phyloP scores from a whole-genome alignment of 2,329 filamentous ascomycete species.

The Colletotrichum somersetense region DNA sequence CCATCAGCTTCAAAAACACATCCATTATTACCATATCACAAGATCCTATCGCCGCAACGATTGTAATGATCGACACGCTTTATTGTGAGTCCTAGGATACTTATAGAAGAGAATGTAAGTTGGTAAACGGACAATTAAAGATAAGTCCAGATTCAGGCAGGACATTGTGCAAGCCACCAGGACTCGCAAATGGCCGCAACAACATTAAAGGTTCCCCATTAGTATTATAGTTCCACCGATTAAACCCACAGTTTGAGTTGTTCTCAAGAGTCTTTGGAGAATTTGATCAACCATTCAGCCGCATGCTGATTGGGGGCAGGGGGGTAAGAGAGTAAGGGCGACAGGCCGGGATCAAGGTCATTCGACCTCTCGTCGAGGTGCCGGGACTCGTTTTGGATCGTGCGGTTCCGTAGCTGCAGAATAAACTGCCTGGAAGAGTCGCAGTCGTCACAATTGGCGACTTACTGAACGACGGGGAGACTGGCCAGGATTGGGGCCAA shows the following conservation, averaged over 20 bases:
- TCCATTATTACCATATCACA: not conserved
- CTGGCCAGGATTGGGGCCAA: not conserved
- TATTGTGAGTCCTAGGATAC: slow-evolving; percentile 19
- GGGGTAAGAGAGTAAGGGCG: not conserved
- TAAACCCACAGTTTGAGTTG: slow-evolving; percentile 15
- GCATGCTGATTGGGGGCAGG: not conserved
- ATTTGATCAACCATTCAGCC: not conserved
- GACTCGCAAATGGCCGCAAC: slow-evolving; percentile 30
- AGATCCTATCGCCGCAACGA: too few relatives aligned
- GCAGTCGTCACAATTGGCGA: not conserved
- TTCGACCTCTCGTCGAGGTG: not conserved
- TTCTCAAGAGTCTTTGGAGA: slow-evolving; percentile 29
- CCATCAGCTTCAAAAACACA: not conserved
- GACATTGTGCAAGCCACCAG: slow-evolving; percentile 18
- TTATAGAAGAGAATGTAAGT: slow-evolving; percentile 28
- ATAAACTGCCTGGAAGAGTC: slow-evolving; percentile 31
- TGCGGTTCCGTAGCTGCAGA: slow-evolving; percentile 30
- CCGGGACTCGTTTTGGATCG: slow-evolving; percentile 18
- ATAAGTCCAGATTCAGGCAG: slow-evolving; percentile 29
- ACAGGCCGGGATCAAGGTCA: slow-evolving; percentile 4
- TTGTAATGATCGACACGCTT: slow-evolving; percentile 34
- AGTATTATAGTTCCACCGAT: slow-evolving; percentile 12
- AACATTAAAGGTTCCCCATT: slow-evolving; percentile 34
- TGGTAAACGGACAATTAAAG: slow-evolving; percentile 32
- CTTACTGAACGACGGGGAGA: slow-evolving; percentile 1